Percentiles rank a stretch among this genome's conserved stretches.
These are phyloP conservation scores for Antarctomyces pellizariae DNA, from an alignment of 495 filamentous ascomycete genomes.

Conservation along the genomic window DNA sequence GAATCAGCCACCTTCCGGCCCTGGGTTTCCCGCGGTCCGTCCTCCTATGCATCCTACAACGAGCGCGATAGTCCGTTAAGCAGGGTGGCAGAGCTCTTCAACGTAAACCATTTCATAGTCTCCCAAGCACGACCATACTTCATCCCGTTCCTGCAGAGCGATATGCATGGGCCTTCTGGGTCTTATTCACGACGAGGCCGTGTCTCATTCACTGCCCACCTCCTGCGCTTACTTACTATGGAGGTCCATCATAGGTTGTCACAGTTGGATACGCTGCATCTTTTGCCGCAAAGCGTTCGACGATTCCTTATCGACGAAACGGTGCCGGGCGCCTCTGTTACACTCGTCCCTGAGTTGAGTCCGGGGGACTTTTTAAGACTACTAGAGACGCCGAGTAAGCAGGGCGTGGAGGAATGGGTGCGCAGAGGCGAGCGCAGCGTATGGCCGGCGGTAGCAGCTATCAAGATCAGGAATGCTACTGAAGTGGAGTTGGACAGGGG, in stretches of 20 bases:
- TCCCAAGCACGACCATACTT: conserved; percentile 58
- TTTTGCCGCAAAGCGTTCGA: conserved; percentile 44
- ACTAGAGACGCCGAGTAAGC: conserved; percentile 55
- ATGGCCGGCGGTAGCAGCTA: conserved; percentile 73
- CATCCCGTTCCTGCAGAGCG: conserved; percentile 63
- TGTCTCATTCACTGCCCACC: conserved; percentile 31
- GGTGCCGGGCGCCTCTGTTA: conserved; percentile 58
- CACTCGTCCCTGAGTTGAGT: conserved; percentile 60
- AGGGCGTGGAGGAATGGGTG: conserved; percentile 68
- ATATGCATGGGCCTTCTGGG: conserved; percentile 52
- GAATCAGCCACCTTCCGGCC: conserved; percentile 42
- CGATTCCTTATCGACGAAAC: conserved; percentile 72
- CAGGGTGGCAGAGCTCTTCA: conserved; percentile 78
- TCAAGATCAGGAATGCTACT: conserved; percentile 64
- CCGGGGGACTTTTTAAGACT: conserved; percentile 47
- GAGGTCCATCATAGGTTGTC: conserved; percentile 65
- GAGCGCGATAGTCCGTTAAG: conserved; percentile 62
- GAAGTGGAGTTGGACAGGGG: conserved; percentile 70
- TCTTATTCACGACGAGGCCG: conserved; percentile 30
- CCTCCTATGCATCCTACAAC: conserved; percentile 39
- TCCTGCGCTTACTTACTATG: conserved; percentile 42
- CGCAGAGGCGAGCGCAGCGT: conserved; percentile 62
- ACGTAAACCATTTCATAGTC: conserved; percentile 75
- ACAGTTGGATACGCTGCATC: conserved; percentile 55
- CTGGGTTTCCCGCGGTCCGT: too few species aligned